phyloP scores from a whole-genome alignment of 768 basidiomycete genomes.

The Trametes punicea region DNA sequence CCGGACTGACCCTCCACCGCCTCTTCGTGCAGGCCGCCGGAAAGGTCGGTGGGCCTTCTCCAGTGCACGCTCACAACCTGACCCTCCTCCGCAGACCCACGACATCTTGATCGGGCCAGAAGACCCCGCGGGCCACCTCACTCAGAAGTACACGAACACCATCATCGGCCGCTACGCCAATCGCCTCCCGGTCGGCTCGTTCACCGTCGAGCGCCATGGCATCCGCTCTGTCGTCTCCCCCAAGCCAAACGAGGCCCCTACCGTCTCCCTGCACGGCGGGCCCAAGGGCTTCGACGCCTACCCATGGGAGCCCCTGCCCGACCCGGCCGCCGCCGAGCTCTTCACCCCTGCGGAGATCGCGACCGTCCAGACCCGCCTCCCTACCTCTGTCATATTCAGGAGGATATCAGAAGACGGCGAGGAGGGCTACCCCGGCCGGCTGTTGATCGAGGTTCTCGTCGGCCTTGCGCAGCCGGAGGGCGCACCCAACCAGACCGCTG shows the following conservation, averaged over 20 bases:
- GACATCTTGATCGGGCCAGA: constrained; percentile 77
- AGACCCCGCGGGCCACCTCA: constrained; percentile 51
- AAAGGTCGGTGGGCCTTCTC: constrained; percentile 46
- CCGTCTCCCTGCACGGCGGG: constrained; percentile 72
- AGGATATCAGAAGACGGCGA: constrained; percentile 61
- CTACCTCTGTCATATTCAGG: constrained; percentile 49
- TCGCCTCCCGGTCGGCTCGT: constrained; percentile 56
- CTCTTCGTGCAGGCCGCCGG: constrained; percentile 64
- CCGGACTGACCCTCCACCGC: constrained; percentile 67
- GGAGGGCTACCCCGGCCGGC: constrained; percentile 65
- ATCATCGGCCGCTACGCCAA: constrained; percentile 74
- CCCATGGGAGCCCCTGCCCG: constrained; percentile 47
- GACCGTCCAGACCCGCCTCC: constrained; percentile 36
- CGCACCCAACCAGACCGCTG: constrained; percentile 24
- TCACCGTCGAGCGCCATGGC: constrained; percentile 48
- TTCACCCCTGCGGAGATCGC: constrained; percentile 54
- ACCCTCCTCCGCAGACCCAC: constrained; percentile 48
- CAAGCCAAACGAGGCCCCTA: constrained; percentile 28
- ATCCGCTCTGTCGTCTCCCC: constrained; percentile 43
- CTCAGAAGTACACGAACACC: constrained; percentile 68
- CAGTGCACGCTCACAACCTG: neutral
- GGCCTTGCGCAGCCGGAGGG: constrained; percentile 32
- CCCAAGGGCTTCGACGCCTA: constrained; percentile 59
- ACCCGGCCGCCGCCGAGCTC: constrained; percentile 38
- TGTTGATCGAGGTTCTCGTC: constrained; percentile 48